Base-by-base conservation (phyloP, 768 basidiomycete species). In the Termitomyces sp. region DNA sequence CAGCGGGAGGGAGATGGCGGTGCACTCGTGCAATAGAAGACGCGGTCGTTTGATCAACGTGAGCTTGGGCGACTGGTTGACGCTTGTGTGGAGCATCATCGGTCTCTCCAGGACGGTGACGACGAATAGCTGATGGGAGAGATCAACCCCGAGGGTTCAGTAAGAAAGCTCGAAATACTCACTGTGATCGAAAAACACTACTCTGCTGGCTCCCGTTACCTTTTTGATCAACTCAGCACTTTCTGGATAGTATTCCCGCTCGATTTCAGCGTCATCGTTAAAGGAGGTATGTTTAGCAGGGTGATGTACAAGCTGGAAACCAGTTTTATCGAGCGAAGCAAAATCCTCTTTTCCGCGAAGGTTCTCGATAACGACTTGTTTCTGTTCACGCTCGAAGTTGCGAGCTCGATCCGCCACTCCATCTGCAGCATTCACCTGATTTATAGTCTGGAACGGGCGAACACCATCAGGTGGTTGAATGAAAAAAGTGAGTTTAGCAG, bases 181-280 rank as follows among this genome's bases (percentile, higher is more conserved):
- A 81, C 83, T 85, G 64, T 85, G 83, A 61, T 85, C 83, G 55
- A 85, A 86, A 34, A 83, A 52, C n/a, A 84, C 79, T 23, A 81
- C 79, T 23, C 73, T 72, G 56, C 71, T 79, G 0, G 84, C 84
- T 10, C 85, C 83, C 0, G 82, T 84, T 9, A 82, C 45, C 58
- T 78, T 60, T 71, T 85, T 84, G 43, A 85, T 69, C 28, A 84
- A 65, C 62, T 79, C 79, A 19, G 74, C 71, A 59, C 79, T 79
- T 67, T 86, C 84, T 1, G 76, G 73, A 62, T 85, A 85, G 64
- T 86, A 87, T 49, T 79, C 79, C 32, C 59, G 63, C 62, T 74
- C 60, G 40, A 86, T 75, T 37, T 75, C 77, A 8, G 70, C 74
- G 40, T 82, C 78, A 59, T 76, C 70, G 16, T 63, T 62, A 65